These are phyloP conservation scores for Kwoniella mangroviensis DNA, from an alignment of 768 basidiomycete genomes.

Conservation along the genomic window DNA sequence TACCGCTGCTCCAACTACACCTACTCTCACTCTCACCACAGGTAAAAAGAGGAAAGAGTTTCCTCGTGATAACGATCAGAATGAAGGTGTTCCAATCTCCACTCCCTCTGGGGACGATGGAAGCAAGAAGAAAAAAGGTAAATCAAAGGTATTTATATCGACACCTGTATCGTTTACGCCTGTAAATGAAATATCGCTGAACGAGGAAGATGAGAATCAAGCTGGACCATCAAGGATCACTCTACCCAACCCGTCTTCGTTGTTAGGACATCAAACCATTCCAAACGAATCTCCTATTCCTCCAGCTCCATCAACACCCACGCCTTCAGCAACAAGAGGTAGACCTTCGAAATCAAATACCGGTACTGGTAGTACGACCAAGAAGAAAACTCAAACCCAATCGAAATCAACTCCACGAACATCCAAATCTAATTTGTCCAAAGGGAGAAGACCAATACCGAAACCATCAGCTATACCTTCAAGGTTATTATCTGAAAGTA, in stretches of 20 bases:
- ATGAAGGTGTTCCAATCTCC: slow-evolving; percentile 1
- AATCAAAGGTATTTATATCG: slow-evolving; percentile 6
- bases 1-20: slow-evolving; percentile 2
- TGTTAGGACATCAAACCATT: neutral
- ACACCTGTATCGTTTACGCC: neutral
- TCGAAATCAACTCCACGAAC: slow-evolving; percentile 15
- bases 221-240: slow-evolving; percentile 12
- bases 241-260: neutral
- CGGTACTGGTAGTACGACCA: neutral
- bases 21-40: slow-evolving; percentile 8
- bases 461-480: slow-evolving; percentile 37
- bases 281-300: neutral
- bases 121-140: slow-evolving; percentile 11
- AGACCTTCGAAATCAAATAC: neutral
- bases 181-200: neutral
- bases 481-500: slow-evolving; percentile 27
- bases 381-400: neutral
- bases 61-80: neutral
- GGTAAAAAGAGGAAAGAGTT: slow-evolving; percentile 26
- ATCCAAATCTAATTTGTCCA: slow-evolving; percentile 15
- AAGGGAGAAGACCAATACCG: too few species aligned
- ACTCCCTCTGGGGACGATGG: slow-evolving; percentile 5
- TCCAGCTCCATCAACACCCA: neutral
- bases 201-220: neutral
- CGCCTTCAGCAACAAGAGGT: neutral